These are phyloP conservation scores for Thelonectria rubi DNA, from an alignment of 2,329 filamentous ascomycete species.

Conservation along the genomic window DNA sequence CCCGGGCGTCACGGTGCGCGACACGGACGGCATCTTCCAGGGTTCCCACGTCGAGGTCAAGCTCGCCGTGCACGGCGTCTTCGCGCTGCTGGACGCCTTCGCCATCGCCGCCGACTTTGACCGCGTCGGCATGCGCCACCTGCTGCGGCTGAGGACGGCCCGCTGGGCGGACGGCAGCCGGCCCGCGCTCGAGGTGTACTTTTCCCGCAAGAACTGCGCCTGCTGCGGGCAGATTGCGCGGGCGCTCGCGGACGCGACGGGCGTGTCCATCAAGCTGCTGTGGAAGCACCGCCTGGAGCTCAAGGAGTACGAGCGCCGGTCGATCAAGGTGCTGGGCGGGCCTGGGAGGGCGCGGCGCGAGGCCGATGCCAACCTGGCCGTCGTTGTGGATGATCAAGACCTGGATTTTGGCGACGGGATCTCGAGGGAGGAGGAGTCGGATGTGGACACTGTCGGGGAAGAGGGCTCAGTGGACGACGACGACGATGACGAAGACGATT, in stretches of 20 bases:
- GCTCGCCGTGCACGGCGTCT: slow-evolving; percentile 47
- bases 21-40: slow-evolving; percentile 41
- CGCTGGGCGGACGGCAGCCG: slow-evolving; percentile 41
- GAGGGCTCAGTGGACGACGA: too few species aligned
- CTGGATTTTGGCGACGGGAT: slow-evolving; percentile 37
- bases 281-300: slow-evolving; percentile 43
- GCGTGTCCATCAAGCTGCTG: slow-evolving; percentile 38
- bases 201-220: slow-evolving; percentile 47
- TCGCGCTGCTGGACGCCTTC: slow-evolving; percentile 41
- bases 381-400: slow-evolving; percentile 31
- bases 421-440: slow-evolving; percentile 14
- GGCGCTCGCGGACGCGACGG: slow-evolving; percentile 41
- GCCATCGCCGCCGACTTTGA: slow-evolving; percentile 36
- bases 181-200: slow-evolving; percentile 47
- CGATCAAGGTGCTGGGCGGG: not conserved
- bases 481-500: not conserved
- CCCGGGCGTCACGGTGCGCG: not conserved
- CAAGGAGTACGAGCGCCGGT: slow-evolving; percentile 38
- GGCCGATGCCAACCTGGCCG: not conserved
- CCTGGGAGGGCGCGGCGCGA: not conserved
- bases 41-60: slow-evolving; percentile 54
- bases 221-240: slow-evolving; percentile 41
- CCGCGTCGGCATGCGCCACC: slow-evolving; percentile 31
- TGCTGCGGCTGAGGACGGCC: slow-evolving; percentile 35
- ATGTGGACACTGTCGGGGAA: slow-evolving; percentile 29